Percentiles rank a stretch among this genome's conserved stretches.
Conservation (phyloP, 345 rosid species). For the rapeseed (Brassica napus) region Da-Ae NC_063440.1:3250001-3250500, state of each 20-base stretch:
- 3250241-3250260: background rate
- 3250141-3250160: background rate
- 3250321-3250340: slow-evolving; percentile 7
- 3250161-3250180: background rate
- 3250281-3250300: background rate
- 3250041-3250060: slow-evolving; percentile 68
- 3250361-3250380: background rate
- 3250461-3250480: slow-evolving; percentile 16
- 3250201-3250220: background rate
- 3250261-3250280: background rate
- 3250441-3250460: background rate
- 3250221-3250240: background rate
- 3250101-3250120: slow-evolving; percentile 1
- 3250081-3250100: background rate
- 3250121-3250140: background rate
- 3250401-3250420: background rate
- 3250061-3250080: slow-evolving; percentile 62
- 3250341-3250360: slow-evolving; percentile 7
- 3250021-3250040: slow-evolving; percentile 56
- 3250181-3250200: background rate
- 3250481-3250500: slow-evolving; percentile 63
- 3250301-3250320: background rate
- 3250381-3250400: slow-evolving; percentile 13
- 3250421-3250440: slow-evolving; percentile 9
- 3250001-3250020: slow-evolving; percentile 64